Conservation (phyloP, 257 asterid species). For the Voacanga thouarsii region DNA sequence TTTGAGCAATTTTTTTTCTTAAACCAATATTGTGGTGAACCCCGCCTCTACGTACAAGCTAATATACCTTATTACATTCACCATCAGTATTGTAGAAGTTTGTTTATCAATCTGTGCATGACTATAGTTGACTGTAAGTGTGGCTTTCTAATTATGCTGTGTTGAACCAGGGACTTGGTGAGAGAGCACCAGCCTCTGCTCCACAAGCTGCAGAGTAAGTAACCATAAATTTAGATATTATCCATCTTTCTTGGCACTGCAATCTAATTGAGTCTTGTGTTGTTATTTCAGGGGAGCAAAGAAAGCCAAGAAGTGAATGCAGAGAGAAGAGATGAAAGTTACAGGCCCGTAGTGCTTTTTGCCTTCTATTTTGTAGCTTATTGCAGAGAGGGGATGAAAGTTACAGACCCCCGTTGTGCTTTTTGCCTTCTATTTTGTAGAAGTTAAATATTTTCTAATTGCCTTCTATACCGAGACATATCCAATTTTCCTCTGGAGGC, state of each 20-base stretch:
- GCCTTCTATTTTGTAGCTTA: not conserved
- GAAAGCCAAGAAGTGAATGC: conserved; percentile 20
- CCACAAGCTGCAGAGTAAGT: conserved; percentile 15
- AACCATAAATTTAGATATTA: not conserved
- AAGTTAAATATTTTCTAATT: not conserved
- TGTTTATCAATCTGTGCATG: not conserved
- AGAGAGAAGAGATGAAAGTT: not conserved
- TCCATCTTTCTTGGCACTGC: not conserved
- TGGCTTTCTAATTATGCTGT: not conserved
- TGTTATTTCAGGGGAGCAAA: conserved; percentile 10
- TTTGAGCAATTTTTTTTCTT: no score
- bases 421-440: not conserved
- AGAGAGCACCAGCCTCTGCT: conserved; percentile 3
- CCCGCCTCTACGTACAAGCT: no score
- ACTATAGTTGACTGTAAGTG: not conserved
- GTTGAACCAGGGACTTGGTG: conserved; percentile 7
- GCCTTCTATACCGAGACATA: not conserved
- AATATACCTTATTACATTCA: no score
- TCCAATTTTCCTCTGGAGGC: not conserved
- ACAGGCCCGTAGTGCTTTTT: not conserved
- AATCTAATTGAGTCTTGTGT: not conserved
- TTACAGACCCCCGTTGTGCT: not conserved
- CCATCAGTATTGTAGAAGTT: not conserved
- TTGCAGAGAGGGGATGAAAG: not conserved
- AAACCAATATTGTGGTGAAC: not conserved